Evolutionary conservation across 2,329 filamentous ascomycete genomes (phyloP).

Genomic region (Aphanoascus verrucosus): DNA sequence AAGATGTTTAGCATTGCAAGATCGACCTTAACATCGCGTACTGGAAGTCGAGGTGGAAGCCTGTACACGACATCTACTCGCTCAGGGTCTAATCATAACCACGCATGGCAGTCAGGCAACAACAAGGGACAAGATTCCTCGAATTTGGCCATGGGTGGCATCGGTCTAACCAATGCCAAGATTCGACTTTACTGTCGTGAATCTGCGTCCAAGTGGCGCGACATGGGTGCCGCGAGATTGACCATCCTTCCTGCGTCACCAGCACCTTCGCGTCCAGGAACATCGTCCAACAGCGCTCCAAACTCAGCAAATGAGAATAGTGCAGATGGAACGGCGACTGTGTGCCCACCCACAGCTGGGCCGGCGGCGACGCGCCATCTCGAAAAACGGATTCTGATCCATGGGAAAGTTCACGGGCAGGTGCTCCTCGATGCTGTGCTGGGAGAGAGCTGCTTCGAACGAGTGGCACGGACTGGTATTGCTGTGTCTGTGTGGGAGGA

Average conservation of each 20-base stretch:
- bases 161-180: slow-evolving; percentile 60
- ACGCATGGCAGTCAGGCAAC: slow-evolving; percentile 47
- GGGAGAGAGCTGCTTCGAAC: slow-evolving; percentile 72
- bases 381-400: slow-evolving; percentile 78
- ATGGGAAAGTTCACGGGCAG: slow-evolving; percentile 55
- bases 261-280: slow-evolving; percentile 24
- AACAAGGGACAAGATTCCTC: slow-evolving; percentile 38
- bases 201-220: slow-evolving; percentile 69
- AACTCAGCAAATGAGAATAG: slow-evolving; percentile 18
- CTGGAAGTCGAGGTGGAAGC: slow-evolving; percentile 45
- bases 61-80: slow-evolving; percentile 49
- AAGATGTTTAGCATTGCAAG: slow-evolving; percentile 73
- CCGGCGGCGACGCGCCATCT: slow-evolving; percentile 45
- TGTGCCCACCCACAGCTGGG: slow-evolving; percentile 14
- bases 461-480: slow-evolving; percentile 74
- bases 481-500: slow-evolving; percentile 83
- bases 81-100: slow-evolving; percentile 38
- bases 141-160: slow-evolving; percentile 49
- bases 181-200: slow-evolving; percentile 78
- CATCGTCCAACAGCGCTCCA: slow-evolving; percentile 19
- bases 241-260: slow-evolving; percentile 57
- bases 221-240: slow-evolving; percentile 73
- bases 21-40: slow-evolving; percentile 57
- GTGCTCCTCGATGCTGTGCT: slow-evolving; percentile 73
- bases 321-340: slow-evolving; percentile 1